Conservation (phyloP, 2,329 filamentous ascomycete species). For the Aspergillus transmontanensis region DNA sequence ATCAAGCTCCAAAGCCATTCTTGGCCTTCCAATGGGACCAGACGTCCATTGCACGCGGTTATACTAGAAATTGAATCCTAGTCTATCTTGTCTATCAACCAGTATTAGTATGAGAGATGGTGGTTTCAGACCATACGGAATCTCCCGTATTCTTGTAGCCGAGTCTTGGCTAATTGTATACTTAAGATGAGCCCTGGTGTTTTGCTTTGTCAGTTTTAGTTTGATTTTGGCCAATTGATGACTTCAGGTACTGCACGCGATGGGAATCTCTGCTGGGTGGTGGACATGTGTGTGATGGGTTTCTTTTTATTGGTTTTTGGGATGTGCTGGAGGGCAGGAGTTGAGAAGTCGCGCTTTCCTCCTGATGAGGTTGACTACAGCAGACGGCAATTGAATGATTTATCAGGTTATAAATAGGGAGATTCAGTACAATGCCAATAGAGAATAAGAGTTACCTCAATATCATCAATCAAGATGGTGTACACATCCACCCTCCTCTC, state of each 20-base stretch:
- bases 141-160: neutral
- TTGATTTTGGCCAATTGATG: neutral
- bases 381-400: too few species aligned
- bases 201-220: neutral
- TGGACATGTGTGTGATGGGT: slow-evolving; percentile 7
- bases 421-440: too few species aligned
- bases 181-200: neutral
- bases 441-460: too few species aligned
- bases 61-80: neutral
- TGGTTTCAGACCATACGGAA: neutral
- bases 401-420: neutral
- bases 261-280: neutral
- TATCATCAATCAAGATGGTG: slow-evolving; percentile 6
- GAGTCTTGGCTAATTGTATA: slow-evolving; percentile 7
- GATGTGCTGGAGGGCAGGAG: neutral
- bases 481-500: slow-evolving; percentile 12
- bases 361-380: neutral
- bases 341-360: neutral
- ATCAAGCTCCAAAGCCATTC: neutral
- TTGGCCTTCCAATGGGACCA: slow-evolving; percentile 2
- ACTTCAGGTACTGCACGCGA: neutral
- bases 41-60: neutral
- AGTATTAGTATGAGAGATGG: neutral
- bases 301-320: slow-evolving; percentile 2
- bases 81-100: neutral